Evolutionary conservation across 768 basidiomycete genomes (phyloP), one percentile per base, ranked within the genome.

Genomic region (Leccinum disarticulatum): DNA sequence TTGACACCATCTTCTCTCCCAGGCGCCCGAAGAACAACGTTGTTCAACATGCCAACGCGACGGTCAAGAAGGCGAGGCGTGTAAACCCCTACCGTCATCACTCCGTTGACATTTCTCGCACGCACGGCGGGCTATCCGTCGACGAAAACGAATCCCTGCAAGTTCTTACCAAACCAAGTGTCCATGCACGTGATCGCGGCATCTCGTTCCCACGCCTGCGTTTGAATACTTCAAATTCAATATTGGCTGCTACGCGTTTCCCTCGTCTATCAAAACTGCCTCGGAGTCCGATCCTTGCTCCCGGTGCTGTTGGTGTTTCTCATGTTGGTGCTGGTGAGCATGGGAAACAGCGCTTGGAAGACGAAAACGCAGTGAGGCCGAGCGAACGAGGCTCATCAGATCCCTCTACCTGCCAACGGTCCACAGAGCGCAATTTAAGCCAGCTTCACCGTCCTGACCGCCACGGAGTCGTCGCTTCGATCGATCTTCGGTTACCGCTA

Each of bases 91-190:
- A n/a, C 27, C n/a, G 4, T 10, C 41, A 43, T n/a, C 41, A 10
- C 41, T 43, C 41, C 41, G 4, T 41, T 1, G 38, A 41, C 38
- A 41, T 41, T 7, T 17, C 38, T 41, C 38, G 17, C 17, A 17
- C 38, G 38, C 38, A n/a, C 38, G 38, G 38, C 22, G 2, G 54
- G 22, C 36, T 36, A 7, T 41, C 30, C 22, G 36, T 59, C 51
- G 62, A 72, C 30, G 68, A 71, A 49, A 72, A 72, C 55, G 58
- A 59, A 30, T 59, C 64, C 9, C 38, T 41, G 38, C 38, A 17
- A 41, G 38, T 55, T 9, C 22, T 49, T 48, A 11, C 41, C 38
- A 58, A 46, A 30, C 58, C 51, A 5, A 14, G n/a, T 6, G 41
- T 38, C n/a, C 61, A 51, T 43, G 41, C 41, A 43, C 41, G 41